These are phyloP conservation scores for Dillenia suffruticosa DNA, from an alignment of 164 flowering plant species.

Conservation along the genomic window DNA sequence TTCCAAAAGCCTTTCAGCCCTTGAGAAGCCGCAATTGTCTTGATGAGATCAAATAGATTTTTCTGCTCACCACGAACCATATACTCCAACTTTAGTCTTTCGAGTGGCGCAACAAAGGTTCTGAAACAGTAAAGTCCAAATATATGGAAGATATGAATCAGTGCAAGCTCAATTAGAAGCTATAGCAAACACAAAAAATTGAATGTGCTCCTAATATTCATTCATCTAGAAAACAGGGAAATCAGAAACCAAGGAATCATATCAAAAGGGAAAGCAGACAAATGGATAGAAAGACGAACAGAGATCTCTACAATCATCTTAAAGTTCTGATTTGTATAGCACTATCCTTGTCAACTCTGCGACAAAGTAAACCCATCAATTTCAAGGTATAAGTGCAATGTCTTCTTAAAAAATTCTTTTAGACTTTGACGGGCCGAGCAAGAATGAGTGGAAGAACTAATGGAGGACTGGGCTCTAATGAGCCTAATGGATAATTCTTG, in stretches of 20 bases:
- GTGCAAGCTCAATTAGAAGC: neutral
- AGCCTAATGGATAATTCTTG: too few species aligned
- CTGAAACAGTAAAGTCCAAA: slow-evolving; percentile 30
- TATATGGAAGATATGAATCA: neutral
- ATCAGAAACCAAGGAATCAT: neutral
- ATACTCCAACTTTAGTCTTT: slow-evolving; percentile 93
- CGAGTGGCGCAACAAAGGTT: slow-evolving; percentile 89
- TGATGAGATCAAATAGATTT: slow-evolving; percentile 59
- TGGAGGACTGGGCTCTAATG: too few species aligned
- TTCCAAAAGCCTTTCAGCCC: slow-evolving; percentile 93
- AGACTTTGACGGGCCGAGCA: too few species aligned
- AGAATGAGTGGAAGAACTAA: too few species aligned
- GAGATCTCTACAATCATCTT: too few species aligned
- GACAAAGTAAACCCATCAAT: too few species aligned
- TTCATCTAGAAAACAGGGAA: neutral
- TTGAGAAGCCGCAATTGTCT: slow-evolving; percentile 67
- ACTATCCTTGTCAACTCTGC: too few species aligned
- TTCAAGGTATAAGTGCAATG: too few species aligned
- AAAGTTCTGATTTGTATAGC: too few species aligned
- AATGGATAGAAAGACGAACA: too few species aligned
- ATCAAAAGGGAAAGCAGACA: too few species aligned
- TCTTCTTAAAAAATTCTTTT: too few species aligned
- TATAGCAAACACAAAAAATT: neutral
- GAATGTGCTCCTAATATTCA: neutral
- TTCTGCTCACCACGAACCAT: slow-evolving; percentile 87